These are phyloP conservation scores for Nematodospora anomalae DNA, from an alignment of 1,139 yeast species.

Conservation along the genomic window DNA sequence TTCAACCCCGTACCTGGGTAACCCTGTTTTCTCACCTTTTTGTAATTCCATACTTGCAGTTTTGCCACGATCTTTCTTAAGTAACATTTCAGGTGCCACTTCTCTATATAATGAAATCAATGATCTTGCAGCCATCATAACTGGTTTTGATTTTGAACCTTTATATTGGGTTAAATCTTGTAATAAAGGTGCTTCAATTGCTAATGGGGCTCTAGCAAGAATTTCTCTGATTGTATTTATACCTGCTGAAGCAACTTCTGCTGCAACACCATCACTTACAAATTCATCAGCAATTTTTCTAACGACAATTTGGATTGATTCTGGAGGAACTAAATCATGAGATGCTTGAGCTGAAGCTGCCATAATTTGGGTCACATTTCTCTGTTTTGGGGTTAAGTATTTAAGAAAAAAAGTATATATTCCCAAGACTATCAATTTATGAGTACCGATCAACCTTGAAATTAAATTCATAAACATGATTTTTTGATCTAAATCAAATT, in stretches of 20 bases:
- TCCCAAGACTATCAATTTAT: conserved; percentile 86
- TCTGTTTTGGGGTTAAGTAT: conserved; percentile 90
- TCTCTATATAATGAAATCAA: conserved; percentile 84
- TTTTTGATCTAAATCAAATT: conserved; percentile 82
- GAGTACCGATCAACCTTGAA: conserved; percentile 89
- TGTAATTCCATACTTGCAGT: conserved; percentile 78
- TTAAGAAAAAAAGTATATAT: conserved; percentile 84
- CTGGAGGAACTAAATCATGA: conserved; percentile 97
- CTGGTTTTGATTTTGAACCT: conserved; percentile 91
- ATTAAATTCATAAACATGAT: conserved; percentile 83
- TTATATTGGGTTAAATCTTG: conserved; percentile 90
- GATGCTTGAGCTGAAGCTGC: conserved; percentile 97
- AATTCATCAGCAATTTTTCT: conserved; percentile 96
- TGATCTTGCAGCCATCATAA: conserved; percentile 92
- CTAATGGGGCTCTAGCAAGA: conserved; percentile 87
- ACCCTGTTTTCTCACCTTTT: conserved; percentile 45
- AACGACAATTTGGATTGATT: conserved; percentile 71
- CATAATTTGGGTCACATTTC: conserved; percentile 91
- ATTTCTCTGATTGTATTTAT: conserved; percentile 92
- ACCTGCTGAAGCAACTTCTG: conserved; percentile 98
- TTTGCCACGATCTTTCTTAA: conserved; percentile 89
- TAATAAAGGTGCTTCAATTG: conserved; percentile 80
- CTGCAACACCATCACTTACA: conserved; percentile 96
- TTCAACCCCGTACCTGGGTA: conserved; percentile 76
- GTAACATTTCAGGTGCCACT: conserved; percentile 93